Percentiles rank a stretch among this genome's conserved stretches.
phyloP scores from a whole-genome alignment of 352 stramenopile genomes.

The Phytophthora fragariaefolia region DNA sequence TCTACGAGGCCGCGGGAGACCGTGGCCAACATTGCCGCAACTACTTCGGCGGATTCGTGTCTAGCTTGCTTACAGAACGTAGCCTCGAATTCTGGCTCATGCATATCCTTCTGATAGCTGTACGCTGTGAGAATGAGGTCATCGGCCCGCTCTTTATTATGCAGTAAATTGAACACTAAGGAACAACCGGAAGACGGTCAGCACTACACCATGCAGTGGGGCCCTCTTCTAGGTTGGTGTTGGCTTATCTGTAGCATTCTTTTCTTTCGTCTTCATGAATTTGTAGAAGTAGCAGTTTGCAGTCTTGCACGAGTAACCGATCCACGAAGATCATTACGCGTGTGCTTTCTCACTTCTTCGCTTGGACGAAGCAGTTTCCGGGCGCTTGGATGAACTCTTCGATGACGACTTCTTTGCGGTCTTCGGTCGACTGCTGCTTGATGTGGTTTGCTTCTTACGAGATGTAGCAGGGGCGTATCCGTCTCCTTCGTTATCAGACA shows the following conservation, averaged over 20 bases:
- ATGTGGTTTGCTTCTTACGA: constrained; percentile 47
- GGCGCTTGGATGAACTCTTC: constrained; percentile 60
- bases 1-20: constrained; percentile 56
- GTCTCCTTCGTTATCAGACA: constrained; percentile 81
- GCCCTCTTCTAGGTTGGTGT: constrained; percentile 25
- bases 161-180: constrained; percentile 28
- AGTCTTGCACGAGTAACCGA: neutral
- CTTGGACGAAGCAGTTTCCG: constrained; percentile 64
- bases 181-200: constrained; percentile 25
- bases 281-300: neutral
- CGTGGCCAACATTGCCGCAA: constrained; percentile 57
- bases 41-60: constrained; percentile 71
- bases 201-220: constrained; percentile 1
- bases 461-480: constrained; percentile 73
- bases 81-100: constrained; percentile 75
- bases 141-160: constrained; percentile 63
- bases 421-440: constrained; percentile 48
- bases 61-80: constrained; percentile 38
- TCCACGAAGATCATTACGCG: constrained; percentile 2
- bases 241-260: neutral
- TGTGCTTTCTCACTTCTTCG: constrained; percentile 57
- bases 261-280: neutral
- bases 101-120: constrained; percentile 70
- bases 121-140: constrained; percentile 70
- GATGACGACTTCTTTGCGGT: constrained; percentile 67